A percentile compares a stretch with the other conserved stretches of the same genome.
These are phyloP conservation scores for Fusarium euwallaceae DNA, from an alignment of 2,329 filamentous ascomycete species.

Conservation along the genomic window DNA sequence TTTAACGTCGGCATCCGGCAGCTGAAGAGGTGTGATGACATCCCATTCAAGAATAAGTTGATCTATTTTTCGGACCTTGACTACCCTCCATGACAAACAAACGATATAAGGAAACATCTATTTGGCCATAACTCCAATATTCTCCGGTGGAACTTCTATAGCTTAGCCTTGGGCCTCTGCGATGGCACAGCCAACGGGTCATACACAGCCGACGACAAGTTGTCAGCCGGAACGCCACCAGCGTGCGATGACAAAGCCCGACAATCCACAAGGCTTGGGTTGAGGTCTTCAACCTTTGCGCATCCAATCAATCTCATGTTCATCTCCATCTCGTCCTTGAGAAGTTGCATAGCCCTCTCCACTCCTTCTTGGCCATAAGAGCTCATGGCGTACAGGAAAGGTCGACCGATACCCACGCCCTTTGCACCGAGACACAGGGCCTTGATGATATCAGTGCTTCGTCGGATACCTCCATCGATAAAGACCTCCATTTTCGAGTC, in stretches of 20 bases:
- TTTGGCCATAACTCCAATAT: not conserved
- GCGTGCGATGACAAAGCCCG: not conserved
- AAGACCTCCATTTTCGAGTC: constrained; percentile 86
- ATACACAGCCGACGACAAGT: not conserved
- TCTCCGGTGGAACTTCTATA: not conserved
- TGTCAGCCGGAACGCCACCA: not conserved
- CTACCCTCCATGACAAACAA: not conserved
- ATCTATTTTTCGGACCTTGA: not conserved
- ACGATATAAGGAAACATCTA: not conserved
- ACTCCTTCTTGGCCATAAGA: constrained; percentile 70
- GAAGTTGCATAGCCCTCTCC: not conserved
- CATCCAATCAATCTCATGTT: not conserved
- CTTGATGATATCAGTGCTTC: constrained; percentile 94
- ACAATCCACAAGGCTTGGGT: not conserved
- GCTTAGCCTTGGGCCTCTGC: not conserved
- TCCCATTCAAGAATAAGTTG: not conserved
- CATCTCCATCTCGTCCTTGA: constrained; percentile 2
- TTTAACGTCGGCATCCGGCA: rapidly evolving
- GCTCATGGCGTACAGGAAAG: constrained; percentile 96
- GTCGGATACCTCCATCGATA: constrained; percentile 88
- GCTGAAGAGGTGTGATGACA: not conserved
- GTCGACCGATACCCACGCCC: constrained; percentile 92
- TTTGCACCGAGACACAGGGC: constrained; percentile 91
- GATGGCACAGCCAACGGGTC: not conserved
- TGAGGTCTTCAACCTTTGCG: not conserved